phyloP scores from a whole-genome alignment of 225 moss, liverwort and hornwort genomes.

The Climacium dendroides region DNA sequence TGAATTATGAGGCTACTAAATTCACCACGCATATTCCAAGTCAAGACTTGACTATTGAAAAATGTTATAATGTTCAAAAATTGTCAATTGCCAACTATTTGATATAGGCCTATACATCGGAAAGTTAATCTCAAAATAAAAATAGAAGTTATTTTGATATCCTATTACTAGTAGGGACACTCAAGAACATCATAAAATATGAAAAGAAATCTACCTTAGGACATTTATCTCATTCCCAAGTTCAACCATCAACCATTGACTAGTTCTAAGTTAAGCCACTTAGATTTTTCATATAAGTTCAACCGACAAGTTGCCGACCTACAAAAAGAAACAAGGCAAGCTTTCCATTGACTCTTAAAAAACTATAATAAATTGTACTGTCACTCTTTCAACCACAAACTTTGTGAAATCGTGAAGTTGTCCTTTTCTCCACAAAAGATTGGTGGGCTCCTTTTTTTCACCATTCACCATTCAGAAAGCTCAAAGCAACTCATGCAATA shows the following conservation, averaged over 20 bases:
- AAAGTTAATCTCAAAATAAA: no score
- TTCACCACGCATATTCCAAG: neutral
- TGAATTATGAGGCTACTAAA: neutral
- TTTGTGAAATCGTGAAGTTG: neutral
- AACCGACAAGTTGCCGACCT: neutral
- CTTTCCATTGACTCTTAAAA: neutral
- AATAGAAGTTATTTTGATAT: neutral
- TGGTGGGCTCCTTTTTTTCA: neutral
- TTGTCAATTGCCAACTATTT: fast-evolving
- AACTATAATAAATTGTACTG: neutral
- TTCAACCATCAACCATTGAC: neutral
- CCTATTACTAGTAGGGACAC: fast-evolving
- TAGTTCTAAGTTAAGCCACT: neutral
- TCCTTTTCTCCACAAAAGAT: neutral
- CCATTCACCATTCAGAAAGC: neutral
- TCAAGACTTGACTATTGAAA: neutral
- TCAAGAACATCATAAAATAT: neutral
- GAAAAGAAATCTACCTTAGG: neutral
- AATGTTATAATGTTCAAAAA: no score
- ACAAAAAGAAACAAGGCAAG: fast-evolving
- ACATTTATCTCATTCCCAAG: neutral
- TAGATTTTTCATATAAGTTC: neutral
- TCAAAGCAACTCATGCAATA: neutral
- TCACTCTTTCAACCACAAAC: neutral
- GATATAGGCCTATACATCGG: fast-evolving